Base-by-base conservation (phyloP, 768 basidiomycete genomes). In the Boletus pseudopeckii region DNA sequence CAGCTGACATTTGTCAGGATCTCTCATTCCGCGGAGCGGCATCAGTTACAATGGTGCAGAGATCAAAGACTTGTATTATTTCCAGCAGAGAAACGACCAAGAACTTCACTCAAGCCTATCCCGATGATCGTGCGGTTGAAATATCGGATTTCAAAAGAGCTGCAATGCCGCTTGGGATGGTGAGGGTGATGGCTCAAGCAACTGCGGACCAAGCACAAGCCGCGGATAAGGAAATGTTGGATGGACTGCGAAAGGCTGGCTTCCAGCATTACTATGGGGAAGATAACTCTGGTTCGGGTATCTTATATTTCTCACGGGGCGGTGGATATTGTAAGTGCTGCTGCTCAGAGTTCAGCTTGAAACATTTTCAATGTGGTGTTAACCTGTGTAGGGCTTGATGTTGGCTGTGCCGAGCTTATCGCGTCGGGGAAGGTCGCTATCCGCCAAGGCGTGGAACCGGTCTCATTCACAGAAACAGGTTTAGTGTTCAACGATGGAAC, bases 71-170 rank as follows among this genome's bases (percentile, higher is more conserved):
- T n/a, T 53, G 52, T 41, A 47, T 53, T 18, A 26, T 53, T 17
- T 53, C 52, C 1, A 17, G 39, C 24, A 49, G 40, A 10, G 34
- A 40, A 40, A 26, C 4, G 5, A 7, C 39, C 38, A 53, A 28
- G 7, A 20, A 20, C 9, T 41, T 53, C 22, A 9, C 24, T 34
- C 47, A 36, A 26, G 32, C 33, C 14, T 53, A 41, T 13, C 47
- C 52, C 2, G 24, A 42, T 20, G 52, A 40, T 28, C 47, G 20
- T 28, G n/a, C 33, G 1, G 5, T 53, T 20, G 52, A 36, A 49
- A 53, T 53, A 49, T 53, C 46, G 13, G 52, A 53, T n/a, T 53
- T 53, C 33, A 48, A 17, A 48, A 40, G 39, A 34, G 52, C 52
- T 7, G 17, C 52, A 18, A 15, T 49, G 22, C 52, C 52, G 20